Evolutionary conservation across 2,329 filamentous ascomycete species (phyloP).

Genomic region (Arthrinium puccinioides): DNA sequence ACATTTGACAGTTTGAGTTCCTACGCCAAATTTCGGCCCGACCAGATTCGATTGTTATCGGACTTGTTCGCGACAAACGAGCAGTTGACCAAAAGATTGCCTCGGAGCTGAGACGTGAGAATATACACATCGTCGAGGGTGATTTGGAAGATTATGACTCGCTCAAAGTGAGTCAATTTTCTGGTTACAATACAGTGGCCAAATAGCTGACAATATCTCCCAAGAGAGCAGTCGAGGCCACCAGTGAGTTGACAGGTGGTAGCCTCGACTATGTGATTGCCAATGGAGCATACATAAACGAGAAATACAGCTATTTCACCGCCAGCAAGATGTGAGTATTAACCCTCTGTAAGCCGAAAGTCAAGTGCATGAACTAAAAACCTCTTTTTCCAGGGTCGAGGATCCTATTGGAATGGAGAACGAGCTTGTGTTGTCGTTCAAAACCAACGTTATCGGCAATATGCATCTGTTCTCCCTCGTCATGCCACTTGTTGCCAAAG

Average conservation of each 20-base stretch:
- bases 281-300: conserved; percentile 4
- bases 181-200: not conserved
- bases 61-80: conserved; percentile 38
- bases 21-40: conserved; percentile 36
- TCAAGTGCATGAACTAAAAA: too few species aligned
- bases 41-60: conserved; percentile 35
- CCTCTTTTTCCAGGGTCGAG: too few species aligned
- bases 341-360: too few species aligned
- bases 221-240: not conserved
- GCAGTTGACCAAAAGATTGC: conserved; percentile 34
- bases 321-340: not conserved
- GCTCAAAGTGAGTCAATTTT: conserved; percentile 22
- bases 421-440: conserved; percentile 24
- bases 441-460: conserved; percentile 43
- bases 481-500: conserved; percentile 42
- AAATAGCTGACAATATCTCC: not conserved
- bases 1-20: conserved; percentile 40
- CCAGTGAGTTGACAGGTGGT: conserved; percentile 4
- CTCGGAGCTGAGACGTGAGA: conserved; percentile 29
- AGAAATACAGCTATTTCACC: not conserved
- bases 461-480: conserved; percentile 47
- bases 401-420: conserved; percentile 26
- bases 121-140: conserved; percentile 38
- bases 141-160: conserved; percentile 32
- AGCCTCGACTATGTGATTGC: not conserved